Percentiles rank a stretch among this genome's conserved stretches.
Evolutionary conservation across 75 land plant species (phyloP).

Genomic region (Pseudotsuga menziesii): DNA sequence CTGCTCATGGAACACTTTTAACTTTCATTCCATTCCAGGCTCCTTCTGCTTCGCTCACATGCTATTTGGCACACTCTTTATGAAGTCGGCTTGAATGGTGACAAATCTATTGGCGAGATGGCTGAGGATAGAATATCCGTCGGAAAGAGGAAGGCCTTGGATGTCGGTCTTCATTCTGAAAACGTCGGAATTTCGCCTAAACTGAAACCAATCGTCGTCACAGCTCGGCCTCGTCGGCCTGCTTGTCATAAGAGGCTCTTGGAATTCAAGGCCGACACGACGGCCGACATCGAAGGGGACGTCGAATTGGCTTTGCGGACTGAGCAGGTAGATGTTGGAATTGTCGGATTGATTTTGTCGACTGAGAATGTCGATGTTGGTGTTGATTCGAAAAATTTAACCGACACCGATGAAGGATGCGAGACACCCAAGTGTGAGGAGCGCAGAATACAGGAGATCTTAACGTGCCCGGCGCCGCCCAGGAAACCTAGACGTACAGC

Average conservation of each 20-base stretch:
- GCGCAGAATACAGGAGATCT: neutral
- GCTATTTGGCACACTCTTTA: no score
- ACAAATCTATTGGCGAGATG: neutral
- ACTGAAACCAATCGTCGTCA: neutral
- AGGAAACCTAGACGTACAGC: neutral
- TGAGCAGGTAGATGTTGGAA: no score
- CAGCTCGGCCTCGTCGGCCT: neutral
- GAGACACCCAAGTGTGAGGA: conserved; percentile 7
- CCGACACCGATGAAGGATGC: neutral
- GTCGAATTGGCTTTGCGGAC: no score
- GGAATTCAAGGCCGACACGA: neutral
- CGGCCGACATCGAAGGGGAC: neutral
- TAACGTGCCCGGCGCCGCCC: neutral
- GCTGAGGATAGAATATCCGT: neutral
- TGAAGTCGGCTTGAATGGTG: no score
- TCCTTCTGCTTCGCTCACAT: no score
- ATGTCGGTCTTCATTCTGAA: neutral
- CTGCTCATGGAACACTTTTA: no score
- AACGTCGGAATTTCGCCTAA: neutral
- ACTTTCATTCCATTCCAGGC: no score
- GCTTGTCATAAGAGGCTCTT: neutral
- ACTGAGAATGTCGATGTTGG: neutral
- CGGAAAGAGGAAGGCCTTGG: neutral
- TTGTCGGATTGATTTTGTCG: no score
- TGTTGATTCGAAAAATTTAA: neutral